These are phyloP conservation scores for Diutina rugosa DNA, from an alignment of 1,139 yeast species.

Conservation along the genomic window DNA sequence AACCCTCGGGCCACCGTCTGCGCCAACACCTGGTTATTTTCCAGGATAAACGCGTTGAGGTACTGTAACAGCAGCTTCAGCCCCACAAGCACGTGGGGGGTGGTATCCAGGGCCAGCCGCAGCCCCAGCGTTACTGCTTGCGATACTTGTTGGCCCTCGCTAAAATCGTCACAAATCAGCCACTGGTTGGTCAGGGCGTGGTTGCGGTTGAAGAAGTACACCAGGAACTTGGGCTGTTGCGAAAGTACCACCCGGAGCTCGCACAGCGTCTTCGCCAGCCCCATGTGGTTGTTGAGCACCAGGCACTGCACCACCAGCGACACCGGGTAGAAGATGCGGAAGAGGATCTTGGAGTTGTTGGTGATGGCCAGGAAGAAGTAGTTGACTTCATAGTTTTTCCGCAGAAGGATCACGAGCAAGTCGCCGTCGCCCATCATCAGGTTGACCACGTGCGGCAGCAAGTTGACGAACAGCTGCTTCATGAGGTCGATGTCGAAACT, in stretches of 20 bases:
- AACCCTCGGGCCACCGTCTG: background rate
- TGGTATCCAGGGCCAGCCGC: constrained; percentile 38
- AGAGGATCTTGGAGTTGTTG: constrained; percentile 51
- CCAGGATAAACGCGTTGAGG: constrained; percentile 41
- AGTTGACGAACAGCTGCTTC: constrained; percentile 35
- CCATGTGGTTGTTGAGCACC: constrained; percentile 26
- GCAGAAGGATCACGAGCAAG: constrained; percentile 51
- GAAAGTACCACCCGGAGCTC: constrained; percentile 40
- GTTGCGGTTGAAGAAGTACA: constrained; percentile 45
- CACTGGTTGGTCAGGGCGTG: constrained; percentile 49
- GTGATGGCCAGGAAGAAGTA: constrained; percentile 63
- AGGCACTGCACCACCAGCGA: constrained; percentile 33
- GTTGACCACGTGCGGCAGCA: constrained; percentile 55
- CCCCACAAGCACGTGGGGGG: constrained; percentile 47
- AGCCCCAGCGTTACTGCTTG: constrained; percentile 31
- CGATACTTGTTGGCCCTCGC: constrained; percentile 70
- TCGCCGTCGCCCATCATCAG: constrained; percentile 56
- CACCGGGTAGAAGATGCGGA: constrained; percentile 58
- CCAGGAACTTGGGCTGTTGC: constrained; percentile 65
- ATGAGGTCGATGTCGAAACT: constrained; percentile 28
- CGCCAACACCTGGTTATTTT: constrained; percentile 10
- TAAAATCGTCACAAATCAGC: constrained; percentile 74
- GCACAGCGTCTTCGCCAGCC: constrained; percentile 26
- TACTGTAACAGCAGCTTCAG: constrained; percentile 36
- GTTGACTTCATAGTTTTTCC: constrained; percentile 57